Conservation (phyloP, 148 eudicot species). For the Chenopodium berlandieri region DNA sequence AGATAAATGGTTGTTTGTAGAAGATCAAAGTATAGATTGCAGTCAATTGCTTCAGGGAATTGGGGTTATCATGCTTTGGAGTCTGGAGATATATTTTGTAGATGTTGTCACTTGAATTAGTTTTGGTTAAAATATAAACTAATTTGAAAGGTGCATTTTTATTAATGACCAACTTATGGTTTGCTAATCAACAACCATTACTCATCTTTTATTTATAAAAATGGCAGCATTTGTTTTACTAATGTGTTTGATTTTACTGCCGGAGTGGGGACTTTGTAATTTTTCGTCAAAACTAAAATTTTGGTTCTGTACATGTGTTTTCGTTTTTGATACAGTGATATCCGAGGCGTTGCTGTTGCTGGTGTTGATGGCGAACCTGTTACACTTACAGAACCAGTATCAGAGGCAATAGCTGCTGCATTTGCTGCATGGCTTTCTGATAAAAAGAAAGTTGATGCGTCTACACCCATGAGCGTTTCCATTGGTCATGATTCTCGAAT, state of each 20-base stretch:
- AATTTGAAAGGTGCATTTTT: neutral
- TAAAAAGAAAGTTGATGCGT: conserved; percentile 57
- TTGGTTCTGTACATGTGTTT: neutral
- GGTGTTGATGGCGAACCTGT: conserved; percentile 95
- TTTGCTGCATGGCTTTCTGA: conserved; percentile 86
- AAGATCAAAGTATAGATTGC: neutral
- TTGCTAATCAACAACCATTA: neutral
- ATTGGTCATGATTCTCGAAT: conserved; percentile 94
- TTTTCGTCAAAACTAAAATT: neutral
- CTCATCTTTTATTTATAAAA: neutral
- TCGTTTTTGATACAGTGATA: conserved; percentile 61
- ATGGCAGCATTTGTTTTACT: neutral
- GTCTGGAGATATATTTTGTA: neutral
- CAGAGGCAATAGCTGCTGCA: conserved; percentile 97
- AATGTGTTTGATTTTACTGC: neutral
- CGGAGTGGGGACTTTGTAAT: no score
- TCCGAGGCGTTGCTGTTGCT: conserved; percentile 96
- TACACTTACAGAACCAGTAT: conserved; percentile 79
- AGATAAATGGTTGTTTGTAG: neutral
- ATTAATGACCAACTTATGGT: neutral
- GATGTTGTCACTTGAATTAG: neutral
- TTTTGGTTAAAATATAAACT: neutral
- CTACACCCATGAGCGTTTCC: conserved; percentile 64
- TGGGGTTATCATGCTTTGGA: neutral
- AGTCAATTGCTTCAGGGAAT: neutral